Evolutionary conservation across 768 basidiomycete genomes (phyloP).

Genomic region (Aureoboletus auriporus): DNA sequence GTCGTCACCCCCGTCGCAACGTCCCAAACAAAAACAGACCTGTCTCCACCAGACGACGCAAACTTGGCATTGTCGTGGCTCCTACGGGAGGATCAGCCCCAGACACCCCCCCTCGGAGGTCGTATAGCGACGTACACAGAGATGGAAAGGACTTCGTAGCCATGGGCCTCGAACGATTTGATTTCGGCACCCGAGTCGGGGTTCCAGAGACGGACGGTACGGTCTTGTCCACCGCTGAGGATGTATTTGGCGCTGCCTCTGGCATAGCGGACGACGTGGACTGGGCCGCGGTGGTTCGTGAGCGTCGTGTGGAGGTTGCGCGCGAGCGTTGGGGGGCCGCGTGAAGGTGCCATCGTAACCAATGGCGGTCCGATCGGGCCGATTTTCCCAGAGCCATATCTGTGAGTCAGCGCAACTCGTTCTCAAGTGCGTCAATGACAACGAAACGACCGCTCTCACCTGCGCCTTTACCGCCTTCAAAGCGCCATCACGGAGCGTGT

Average conservation of each 20-base stretch:
- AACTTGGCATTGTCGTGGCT: constrained; percentile 93
- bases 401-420: too few species aligned
- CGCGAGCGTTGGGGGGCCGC: constrained; percentile 49
- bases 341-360: constrained; percentile 46
- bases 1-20: constrained; percentile 84
- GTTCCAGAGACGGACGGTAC: constrained; percentile 89
- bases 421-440: constrained; percentile 3
- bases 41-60: constrained; percentile 91
- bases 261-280: constrained; percentile 89
- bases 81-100: constrained; percentile 33
- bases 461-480: constrained; percentile 49
- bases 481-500: constrained; percentile 42
- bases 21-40: constrained; percentile 93
- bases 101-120: too few species aligned
- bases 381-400: constrained; percentile 9
- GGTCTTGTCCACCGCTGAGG: constrained; percentile 91
- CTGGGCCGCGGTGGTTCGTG: constrained; percentile 70
- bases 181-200: constrained; percentile 82
- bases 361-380: too few species aligned
- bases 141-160: constrained; percentile 91
- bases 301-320: constrained; percentile 64
- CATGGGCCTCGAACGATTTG: constrained; percentile 87
- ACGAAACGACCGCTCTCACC: constrained; percentile 50
- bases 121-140: constrained; percentile 60
- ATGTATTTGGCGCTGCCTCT: constrained; percentile 85